phyloP scores from a whole-genome alignment of 2,329 filamentous ascomycete genomes.

The Raffaelea ambrosiae region DNA sequence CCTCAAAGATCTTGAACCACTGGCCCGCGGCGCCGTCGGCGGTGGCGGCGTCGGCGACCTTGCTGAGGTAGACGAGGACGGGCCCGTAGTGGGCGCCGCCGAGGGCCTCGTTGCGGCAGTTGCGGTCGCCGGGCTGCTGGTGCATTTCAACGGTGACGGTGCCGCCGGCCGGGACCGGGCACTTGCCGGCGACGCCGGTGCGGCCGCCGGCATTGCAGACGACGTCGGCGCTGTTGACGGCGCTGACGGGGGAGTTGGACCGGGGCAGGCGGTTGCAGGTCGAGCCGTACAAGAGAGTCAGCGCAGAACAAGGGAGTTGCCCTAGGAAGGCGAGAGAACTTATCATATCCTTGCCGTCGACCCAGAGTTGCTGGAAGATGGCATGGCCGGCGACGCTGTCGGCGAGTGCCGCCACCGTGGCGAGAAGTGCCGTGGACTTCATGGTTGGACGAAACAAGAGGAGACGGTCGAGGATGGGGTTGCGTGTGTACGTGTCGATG shows the following conservation, averaged over 20 bases:
- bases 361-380: conserved; percentile 43
- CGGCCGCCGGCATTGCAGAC: conserved; percentile 34
- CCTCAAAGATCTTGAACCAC: conserved; percentile 45
- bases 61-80: conserved; percentile 38
- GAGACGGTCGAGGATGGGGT: no score
- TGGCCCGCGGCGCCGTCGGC: conserved; percentile 31
- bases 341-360: conserved; percentile 31
- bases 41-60: conserved; percentile 35
- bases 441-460: no score
- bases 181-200: conserved; percentile 30
- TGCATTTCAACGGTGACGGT: conserved; percentile 51
- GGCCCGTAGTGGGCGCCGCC: conserved; percentile 44
- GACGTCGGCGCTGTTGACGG: conserved; percentile 31
- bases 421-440: conserved; percentile 1
- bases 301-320: no score
- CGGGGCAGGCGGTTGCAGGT: conserved; percentile 39
- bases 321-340: no score
- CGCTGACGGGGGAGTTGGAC: conserved; percentile 42
- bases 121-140: conserved; percentile 32
- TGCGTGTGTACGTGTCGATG: no score
- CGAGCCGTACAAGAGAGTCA: conserved; percentile 23
- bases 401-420: conserved; percentile 22
- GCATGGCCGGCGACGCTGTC: conserved; percentile 39
- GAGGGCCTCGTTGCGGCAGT: conserved; percentile 38
- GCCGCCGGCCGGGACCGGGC: conserved; percentile 35